These are phyloP conservation scores for Nissolia schottii DNA, from an alignment of 306 rosid genomes.

Conservation along the genomic window DNA sequence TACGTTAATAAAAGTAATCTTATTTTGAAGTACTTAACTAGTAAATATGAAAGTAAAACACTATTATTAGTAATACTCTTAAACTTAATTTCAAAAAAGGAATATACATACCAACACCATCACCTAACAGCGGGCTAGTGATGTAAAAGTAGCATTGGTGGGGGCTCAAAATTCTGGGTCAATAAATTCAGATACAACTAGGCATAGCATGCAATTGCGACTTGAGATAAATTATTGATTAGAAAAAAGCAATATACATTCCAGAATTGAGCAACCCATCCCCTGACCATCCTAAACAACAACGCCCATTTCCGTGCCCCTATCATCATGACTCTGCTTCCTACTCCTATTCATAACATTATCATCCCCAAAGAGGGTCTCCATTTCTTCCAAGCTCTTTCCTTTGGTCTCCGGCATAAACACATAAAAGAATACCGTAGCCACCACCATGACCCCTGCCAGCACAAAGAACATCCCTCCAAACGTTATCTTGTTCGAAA, in stretches of 20 bases:
- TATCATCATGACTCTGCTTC: background rate
- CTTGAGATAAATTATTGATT: background rate
- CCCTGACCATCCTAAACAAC: too few relatives aligned
- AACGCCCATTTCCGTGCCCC: background rate
- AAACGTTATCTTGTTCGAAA: conserved; percentile 53
- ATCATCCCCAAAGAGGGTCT: conserved; percentile 24
- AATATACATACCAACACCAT: too few relatives aligned
- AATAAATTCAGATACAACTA: background rate
- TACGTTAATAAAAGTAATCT: too few relatives aligned
- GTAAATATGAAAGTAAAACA: too few relatives aligned
- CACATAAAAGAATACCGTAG: conserved; percentile 38
- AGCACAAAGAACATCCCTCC: conserved; percentile 51
- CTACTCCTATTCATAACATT: background rate
- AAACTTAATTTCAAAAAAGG: too few relatives aligned
- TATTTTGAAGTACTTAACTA: too few relatives aligned
- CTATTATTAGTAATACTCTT: too few relatives aligned
- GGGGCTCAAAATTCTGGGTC: background rate
- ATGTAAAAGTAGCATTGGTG: too few relatives aligned
- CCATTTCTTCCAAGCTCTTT: conserved; percentile 35
- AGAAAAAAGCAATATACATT: background rate
- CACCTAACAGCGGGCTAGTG: too few relatives aligned
- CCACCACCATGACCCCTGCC: conserved; percentile 58
- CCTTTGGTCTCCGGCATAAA: conserved; percentile 57
- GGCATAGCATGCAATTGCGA: background rate
- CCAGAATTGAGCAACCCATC: background rate